Evolutionary conservation across 140 eudicot species (phyloP).

Genomic region (Erigeron philadelphicus): DNA sequence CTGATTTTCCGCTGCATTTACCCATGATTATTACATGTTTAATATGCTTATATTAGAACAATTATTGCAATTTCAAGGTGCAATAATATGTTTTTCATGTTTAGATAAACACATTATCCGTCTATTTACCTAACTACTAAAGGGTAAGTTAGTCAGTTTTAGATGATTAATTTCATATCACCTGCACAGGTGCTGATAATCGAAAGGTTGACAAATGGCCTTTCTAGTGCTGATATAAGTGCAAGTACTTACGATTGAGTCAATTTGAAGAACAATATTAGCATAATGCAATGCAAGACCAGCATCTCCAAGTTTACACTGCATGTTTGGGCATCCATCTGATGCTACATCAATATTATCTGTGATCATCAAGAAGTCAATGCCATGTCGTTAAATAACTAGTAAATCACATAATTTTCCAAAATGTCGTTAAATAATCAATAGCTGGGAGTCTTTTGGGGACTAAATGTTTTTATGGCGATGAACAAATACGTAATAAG

Average conservation of each 20-base stretch:
- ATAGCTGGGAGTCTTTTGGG: background rate
- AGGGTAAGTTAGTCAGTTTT: too few species aligned
- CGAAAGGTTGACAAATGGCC: too few species aligned
- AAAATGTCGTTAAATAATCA: conserved; percentile 10
- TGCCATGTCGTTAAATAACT: conserved; percentile 11
- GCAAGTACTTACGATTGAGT: conserved; percentile 55
- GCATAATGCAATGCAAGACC: conserved; percentile 96
- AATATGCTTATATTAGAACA: too few species aligned
- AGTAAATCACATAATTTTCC: background rate
- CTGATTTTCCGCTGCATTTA: too few species aligned
- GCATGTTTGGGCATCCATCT: conserved; percentile 27
- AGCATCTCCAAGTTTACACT: conserved; percentile 68
- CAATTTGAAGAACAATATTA: conserved; percentile 76
- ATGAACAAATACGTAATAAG: too few species aligned
- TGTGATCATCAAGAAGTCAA: conserved; percentile 30
- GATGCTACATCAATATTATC: conserved; percentile 37
- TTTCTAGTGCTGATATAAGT: background rate
- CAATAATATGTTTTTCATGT: too few species aligned
- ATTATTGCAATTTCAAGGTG: too few species aligned
- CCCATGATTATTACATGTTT: background rate
- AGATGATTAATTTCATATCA: too few species aligned
- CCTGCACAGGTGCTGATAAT: too few species aligned
- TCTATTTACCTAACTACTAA: too few species aligned
- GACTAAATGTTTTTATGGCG: background rate
- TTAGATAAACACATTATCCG: too few species aligned